A percentile compares a stretch with the other conserved stretches of the same genome.
Conservation (phyloP, 2,329 filamentous ascomycete genomes). For the Metarhizium sp. region DNA sequence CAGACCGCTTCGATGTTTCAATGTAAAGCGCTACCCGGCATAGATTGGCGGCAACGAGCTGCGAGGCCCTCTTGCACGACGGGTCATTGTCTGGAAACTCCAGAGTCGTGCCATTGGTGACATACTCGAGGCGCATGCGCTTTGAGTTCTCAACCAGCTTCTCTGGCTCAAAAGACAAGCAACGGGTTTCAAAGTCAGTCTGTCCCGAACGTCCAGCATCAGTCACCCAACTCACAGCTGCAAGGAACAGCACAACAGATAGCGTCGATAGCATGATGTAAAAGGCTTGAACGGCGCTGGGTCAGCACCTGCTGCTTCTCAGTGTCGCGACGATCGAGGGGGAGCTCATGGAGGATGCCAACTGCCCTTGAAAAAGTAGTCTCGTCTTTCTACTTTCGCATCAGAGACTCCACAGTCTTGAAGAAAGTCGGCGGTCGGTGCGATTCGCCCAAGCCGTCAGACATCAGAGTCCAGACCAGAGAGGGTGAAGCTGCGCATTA, state of each 20-base stretch:
- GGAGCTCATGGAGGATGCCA: not conserved
- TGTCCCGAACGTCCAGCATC: not conserved
- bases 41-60: constrained; percentile 12
- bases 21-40: constrained; percentile 10
- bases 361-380: not conserved
- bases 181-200: not conserved
- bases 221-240: not conserved
- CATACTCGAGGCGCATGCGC: constrained; percentile 4
- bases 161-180: constrained; percentile 3
- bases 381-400: not conserved
- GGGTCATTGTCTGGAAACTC: constrained; percentile 24
- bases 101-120: constrained; percentile 3
- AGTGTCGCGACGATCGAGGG: not conserved
- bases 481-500: not conserved
- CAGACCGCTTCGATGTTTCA: constrained; percentile 8
- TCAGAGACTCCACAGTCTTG: not conserved
- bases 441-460: not conserved
- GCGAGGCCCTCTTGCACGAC: constrained; percentile 21
- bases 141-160: constrained; percentile 1
- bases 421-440: not conserved
- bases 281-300: not conserved
- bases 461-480: not conserved
- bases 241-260: not conserved
- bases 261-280: not conserved
- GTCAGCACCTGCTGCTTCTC: not conserved